These are phyloP conservation scores for Cryphonectria radicalis DNA, from an alignment of 2,329 filamentous ascomycete genomes.

Conservation along the genomic window DNA sequence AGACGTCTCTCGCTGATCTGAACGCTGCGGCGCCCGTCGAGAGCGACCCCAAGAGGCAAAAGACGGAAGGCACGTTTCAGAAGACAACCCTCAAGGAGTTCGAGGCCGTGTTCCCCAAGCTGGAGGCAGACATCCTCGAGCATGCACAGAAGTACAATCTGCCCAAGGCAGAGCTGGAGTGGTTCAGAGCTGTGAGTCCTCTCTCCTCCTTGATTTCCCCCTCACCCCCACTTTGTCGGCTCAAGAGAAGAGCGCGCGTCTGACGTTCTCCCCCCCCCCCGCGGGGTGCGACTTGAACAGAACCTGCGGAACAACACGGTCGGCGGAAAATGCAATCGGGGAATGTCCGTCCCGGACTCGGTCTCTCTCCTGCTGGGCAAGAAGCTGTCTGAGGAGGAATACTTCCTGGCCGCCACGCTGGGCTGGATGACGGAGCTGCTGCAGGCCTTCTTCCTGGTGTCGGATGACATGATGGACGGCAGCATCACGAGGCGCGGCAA, in stretches of 20 bases:
- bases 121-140: conserved; percentile 79
- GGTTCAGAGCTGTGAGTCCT: conserved; percentile 76
- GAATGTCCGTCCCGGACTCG: conserved; percentile 96
- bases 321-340: conserved; percentile 97
- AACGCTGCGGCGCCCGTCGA: conserved; percentile 12
- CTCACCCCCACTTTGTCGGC: background rate
- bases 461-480: conserved; percentile 97
- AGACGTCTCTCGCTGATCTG: conserved; percentile 6
- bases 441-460: conserved; percentile 98
- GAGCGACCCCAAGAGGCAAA: conserved; percentile 19
- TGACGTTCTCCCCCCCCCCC: conserved; percentile 23
- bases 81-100: conserved; percentile 83
- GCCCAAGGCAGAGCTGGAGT: conserved; percentile 77
- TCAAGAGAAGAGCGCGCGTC: background rate
- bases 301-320: conserved; percentile 83
- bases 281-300: conserved; percentile 48
- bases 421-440: conserved; percentile 99
- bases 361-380: conserved; percentile 75
- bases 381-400: conserved; percentile 78
- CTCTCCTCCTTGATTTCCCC: conserved; percentile 28
- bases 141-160: conserved; percentile 83
- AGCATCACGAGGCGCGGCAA: conserved; percentile 92
- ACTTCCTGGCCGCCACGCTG: conserved; percentile 83
- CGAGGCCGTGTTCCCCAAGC: conserved; percentile 84
- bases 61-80: conserved; percentile 59